phyloP scores from a whole-genome alignment of 140 eudicot species.

The Oenanthe javanica region DNA sequence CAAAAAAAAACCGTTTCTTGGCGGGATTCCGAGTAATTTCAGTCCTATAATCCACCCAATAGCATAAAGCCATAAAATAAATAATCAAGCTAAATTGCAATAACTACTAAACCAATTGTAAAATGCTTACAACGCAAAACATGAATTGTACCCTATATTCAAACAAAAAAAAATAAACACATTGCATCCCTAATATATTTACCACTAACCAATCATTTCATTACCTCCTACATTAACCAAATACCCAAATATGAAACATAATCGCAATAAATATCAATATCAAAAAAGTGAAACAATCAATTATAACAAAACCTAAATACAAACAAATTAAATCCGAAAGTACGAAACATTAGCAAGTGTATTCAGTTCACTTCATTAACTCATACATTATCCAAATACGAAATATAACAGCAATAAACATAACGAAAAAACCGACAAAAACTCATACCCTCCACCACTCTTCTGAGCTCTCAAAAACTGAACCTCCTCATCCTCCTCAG shows the following conservation, averaged over 20 bases:
- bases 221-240: background rate
- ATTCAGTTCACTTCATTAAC: background rate
- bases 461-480: background rate
- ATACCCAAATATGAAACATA: background rate
- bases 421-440: background rate
- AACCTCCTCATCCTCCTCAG: background rate
- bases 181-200: slow-evolving; percentile 2
- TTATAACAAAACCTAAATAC: background rate
- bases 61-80: background rate
- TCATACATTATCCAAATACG: no score
- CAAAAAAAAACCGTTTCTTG: background rate
- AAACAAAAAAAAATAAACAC: background rate
- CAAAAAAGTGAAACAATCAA: background rate
- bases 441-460: slow-evolving; percentile 24
- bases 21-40: background rate
- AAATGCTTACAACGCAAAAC: background rate
- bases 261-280: background rate
- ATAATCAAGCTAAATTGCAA: background rate
- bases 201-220: background rate
- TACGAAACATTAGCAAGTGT: background rate
- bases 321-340: background rate
- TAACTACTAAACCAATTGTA: background rate
- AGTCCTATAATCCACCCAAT: background rate
- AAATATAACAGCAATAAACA: background rate
- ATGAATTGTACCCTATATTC: background rate